Evolutionary conservation across 306 rosid genomes (phyloP).

Genomic region (Sindora glabra): DNA sequence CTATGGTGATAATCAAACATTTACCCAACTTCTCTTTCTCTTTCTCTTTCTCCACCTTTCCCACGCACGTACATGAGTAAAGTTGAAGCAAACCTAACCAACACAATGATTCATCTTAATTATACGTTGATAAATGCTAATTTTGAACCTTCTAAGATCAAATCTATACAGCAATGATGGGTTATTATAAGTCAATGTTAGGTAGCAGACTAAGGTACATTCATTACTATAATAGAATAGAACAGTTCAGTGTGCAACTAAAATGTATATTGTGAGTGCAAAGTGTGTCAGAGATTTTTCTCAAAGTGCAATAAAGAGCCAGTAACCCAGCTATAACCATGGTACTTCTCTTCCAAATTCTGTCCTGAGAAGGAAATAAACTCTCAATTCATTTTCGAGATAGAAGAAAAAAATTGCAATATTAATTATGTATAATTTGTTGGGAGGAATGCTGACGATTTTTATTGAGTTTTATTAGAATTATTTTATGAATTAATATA

Average conservation of each 20-base stretch:
- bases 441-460: no score
- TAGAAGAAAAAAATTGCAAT: no score
- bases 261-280: background rate
- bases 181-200: conserved; percentile 26
- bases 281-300: no score
- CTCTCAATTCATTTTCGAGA: no score
- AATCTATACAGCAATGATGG: background rate
- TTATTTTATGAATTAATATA: no score
- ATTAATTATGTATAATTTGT: no score
- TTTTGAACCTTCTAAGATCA: background rate
- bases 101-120: conserved; percentile 35
- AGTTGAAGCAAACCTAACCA: conserved; percentile 7
- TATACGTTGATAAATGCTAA: background rate
- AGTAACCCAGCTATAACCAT: no score
- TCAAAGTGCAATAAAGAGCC: background rate
- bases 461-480: no score
- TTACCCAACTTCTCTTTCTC: background rate
- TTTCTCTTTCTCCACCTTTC: background rate
- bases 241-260: background rate
- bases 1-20: background rate
- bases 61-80: conserved; percentile 8
- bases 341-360: no score
- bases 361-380: no score
- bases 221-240: no score
- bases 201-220: conserved; percentile 27